Percentiles rank a stretch among this genome's conserved stretches.
Evolutionary conservation across 2,329 filamentous ascomycete species (phyloP).

Genomic region (Emmonsia crescens): DNA sequence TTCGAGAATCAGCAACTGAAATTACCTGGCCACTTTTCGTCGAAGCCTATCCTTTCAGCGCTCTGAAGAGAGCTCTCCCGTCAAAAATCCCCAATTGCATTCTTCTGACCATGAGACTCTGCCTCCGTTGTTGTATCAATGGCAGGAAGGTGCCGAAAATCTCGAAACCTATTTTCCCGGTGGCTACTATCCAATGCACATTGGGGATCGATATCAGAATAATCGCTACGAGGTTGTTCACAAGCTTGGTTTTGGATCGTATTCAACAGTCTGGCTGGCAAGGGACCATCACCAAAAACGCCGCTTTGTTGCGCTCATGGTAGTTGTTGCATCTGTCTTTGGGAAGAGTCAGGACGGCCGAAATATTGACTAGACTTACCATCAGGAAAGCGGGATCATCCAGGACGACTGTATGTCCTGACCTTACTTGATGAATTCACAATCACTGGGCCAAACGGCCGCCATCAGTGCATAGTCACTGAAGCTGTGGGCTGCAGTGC

Average conservation of each 20-base stretch:
- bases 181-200: background rate
- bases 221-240: background rate
- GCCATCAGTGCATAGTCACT: background rate
- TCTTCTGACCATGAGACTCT: too few species aligned
- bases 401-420: background rate
- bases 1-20: background rate
- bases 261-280: background rate
- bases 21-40: too few species aligned
- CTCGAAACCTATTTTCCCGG: background rate
- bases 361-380: background rate
- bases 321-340: background rate
- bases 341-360: too few species aligned
- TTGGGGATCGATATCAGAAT: background rate
- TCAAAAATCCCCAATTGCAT: too few species aligned
- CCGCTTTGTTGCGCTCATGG: background rate
- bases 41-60: too few species aligned
- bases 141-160: background rate
- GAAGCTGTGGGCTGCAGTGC: background rate
- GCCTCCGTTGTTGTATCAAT: too few species aligned
- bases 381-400: background rate
- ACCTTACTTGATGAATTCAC: background rate
- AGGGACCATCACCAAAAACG: background rate
- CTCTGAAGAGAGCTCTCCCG: too few species aligned
- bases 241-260: background rate
- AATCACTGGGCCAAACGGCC: background rate